These are phyloP conservation scores for Kitagawia praeruptora DNA, from an alignment of 129 eudicot genomes.

Conservation along the genomic window DNA sequence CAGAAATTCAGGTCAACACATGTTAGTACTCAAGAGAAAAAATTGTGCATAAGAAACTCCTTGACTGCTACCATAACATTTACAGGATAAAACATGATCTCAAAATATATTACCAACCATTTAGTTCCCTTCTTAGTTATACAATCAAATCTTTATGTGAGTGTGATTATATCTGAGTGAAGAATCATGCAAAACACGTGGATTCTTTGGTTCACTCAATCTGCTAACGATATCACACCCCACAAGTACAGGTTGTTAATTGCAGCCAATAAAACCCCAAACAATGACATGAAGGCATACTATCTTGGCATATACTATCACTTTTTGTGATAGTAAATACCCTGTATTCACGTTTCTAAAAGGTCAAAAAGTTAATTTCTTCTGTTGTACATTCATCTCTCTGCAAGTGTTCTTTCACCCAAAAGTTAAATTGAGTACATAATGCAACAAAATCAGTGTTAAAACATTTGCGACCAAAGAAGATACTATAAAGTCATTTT, in stretches of 20 bases:
- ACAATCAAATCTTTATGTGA: background rate
- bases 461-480: background rate
- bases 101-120: background rate
- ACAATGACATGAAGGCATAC: background rate
- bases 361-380: background rate
- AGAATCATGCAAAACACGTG: background rate
- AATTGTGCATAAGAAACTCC: background rate
- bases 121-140: background rate
- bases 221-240: background rate
- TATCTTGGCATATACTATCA: background rate
- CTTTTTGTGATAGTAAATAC: background rate
- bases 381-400: background rate
- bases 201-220: background rate
- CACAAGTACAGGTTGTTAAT: background rate
- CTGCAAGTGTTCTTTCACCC: background rate
- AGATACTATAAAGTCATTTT: background rate
- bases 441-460: background rate
- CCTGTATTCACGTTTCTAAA: background rate
- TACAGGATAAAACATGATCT: background rate
- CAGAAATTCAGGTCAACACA: conserved; percentile 7
- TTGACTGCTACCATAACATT: background rate
- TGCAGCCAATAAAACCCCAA: background rate
- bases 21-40: background rate
- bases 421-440: background rate
- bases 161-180: background rate